Conservation (phyloP, 352 stramenopile species). For the Blastocystis sp. region DNA sequence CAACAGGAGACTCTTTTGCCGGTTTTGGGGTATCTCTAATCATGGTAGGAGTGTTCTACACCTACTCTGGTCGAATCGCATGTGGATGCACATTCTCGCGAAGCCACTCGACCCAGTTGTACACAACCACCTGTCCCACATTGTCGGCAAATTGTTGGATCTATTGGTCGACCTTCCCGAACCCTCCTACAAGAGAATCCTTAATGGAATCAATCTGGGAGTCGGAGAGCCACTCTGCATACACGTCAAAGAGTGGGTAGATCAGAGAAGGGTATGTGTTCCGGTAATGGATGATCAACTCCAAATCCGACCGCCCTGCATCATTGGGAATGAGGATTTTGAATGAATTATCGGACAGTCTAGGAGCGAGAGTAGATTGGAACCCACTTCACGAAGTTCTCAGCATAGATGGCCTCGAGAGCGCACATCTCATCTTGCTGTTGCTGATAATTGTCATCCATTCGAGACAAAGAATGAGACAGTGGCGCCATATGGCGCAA, state of each 20-base stretch:
- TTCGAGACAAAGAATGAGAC: not conserved
- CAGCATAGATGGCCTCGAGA: slow-evolving; percentile 44
- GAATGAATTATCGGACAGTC: slow-evolving; percentile 34
- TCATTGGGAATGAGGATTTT: slow-evolving; percentile 40
- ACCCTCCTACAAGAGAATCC: not conserved
- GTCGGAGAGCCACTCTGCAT: slow-evolving; percentile 48
- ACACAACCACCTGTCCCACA: slow-evolving; percentile 16
- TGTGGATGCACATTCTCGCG: slow-evolving; percentile 42
- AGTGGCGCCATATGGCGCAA: not conserved
- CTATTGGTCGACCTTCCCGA: not conserved
- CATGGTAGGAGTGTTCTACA: not conserved
- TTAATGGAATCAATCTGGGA: not conserved
- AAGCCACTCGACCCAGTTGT: slow-evolving; percentile 55
- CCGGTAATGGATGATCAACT: slow-evolving; percentile 32
- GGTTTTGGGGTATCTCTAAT: not conserved
- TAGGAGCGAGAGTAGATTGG: not conserved
- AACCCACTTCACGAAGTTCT: not conserved
- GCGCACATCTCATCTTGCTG: slow-evolving; percentile 45
- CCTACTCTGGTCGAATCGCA: not conserved
- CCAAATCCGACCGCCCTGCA: slow-evolving; percentile 15
- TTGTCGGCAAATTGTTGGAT: slow-evolving; percentile 51
- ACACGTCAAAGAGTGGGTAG: slow-evolving; percentile 30
- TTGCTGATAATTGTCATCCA: slow-evolving; percentile 43
- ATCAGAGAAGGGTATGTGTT: slow-evolving; percentile 25
- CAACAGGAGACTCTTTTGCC: not conserved